phyloP scores from a whole-genome alignment of 306 rosid genomes.

The Dryas drummondii region DNA sequence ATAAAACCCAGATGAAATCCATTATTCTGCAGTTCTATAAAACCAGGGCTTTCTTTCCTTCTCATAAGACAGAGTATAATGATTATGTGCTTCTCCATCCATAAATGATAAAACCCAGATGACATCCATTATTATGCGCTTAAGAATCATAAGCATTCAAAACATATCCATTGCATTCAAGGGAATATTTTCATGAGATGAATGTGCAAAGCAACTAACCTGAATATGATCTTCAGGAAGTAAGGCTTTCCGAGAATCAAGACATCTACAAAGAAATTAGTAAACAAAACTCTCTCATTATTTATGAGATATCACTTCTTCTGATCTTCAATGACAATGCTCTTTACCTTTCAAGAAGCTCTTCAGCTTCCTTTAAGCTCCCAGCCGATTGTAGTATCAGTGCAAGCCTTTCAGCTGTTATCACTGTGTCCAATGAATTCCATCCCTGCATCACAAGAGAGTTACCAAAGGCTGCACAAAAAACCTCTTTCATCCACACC shows the following conservation, averaged over 20 bases:
- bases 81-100: too few relatives aligned
- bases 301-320: background rate
- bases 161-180: background rate
- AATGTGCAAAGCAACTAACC: conserved; percentile 40
- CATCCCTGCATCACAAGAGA: conserved; percentile 60
- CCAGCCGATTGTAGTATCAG: conserved; percentile 56
- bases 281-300: background rate
- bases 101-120: too few relatives aligned
- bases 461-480: background rate
- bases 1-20: too few relatives aligned
- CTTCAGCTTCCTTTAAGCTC: conserved; percentile 60
- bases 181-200: conserved; percentile 2
- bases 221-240: conserved; percentile 71
- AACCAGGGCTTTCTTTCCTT: too few relatives aligned
- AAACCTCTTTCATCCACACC: conserved; percentile 1
- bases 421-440: conserved; percentile 70
- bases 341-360: conserved; percentile 82
- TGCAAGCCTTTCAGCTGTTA: conserved; percentile 78
- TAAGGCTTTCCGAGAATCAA: conserved; percentile 57
- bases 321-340: background rate
- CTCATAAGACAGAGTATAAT: too few relatives aligned
- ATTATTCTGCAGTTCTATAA: too few relatives aligned
- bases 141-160: background rate
- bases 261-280: conserved; percentile 51
- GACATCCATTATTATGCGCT: too few relatives aligned